phyloP scores from a whole-genome alignment of 257 asterid genomes.

The Fraxinus americana region DNA sequence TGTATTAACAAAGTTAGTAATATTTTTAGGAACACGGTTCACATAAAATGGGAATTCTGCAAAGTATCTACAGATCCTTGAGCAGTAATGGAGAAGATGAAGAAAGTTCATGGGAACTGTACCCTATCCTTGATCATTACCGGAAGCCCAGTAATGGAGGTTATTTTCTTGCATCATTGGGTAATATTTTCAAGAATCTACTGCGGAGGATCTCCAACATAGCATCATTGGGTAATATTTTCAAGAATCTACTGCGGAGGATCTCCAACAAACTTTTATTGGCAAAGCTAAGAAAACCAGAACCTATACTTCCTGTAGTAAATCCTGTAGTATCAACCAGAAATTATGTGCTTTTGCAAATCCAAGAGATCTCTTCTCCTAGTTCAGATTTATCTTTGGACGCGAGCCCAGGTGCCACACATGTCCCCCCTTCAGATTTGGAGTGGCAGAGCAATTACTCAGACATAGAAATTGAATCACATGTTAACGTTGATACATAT shows the following conservation, averaged over 20 bases:
- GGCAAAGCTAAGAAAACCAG: not conserved
- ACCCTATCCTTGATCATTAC: not conserved
- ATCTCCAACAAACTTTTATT: not conserved
- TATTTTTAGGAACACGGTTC: not conserved
- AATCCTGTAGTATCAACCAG: not conserved
- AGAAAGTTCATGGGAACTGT: not conserved
- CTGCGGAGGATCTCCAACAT: too few species aligned
- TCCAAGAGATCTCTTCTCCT: not conserved
- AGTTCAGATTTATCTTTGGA: not conserved
- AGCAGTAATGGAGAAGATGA: constrained; percentile 2
- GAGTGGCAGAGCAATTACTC: not conserved
- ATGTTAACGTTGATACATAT: not conserved
- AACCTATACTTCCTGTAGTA: not conserved
- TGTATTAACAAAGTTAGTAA: too few species aligned
- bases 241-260: not conserved
- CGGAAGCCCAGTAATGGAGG: not conserved
- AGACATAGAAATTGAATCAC: not conserved
- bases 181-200: too few species aligned
- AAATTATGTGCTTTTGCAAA: not conserved
- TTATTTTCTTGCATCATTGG: not conserved
- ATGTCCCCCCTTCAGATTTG: not conserved
- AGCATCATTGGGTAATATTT: not conserved
- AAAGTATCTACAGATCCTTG: not conserved
- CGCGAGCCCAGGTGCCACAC: not conserved
- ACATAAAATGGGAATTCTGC: constrained; percentile 12